These are phyloP conservation scores for Thelonectria olida DNA, from an alignment of 2,329 filamentous ascomycete species.

Conservation along the genomic window DNA sequence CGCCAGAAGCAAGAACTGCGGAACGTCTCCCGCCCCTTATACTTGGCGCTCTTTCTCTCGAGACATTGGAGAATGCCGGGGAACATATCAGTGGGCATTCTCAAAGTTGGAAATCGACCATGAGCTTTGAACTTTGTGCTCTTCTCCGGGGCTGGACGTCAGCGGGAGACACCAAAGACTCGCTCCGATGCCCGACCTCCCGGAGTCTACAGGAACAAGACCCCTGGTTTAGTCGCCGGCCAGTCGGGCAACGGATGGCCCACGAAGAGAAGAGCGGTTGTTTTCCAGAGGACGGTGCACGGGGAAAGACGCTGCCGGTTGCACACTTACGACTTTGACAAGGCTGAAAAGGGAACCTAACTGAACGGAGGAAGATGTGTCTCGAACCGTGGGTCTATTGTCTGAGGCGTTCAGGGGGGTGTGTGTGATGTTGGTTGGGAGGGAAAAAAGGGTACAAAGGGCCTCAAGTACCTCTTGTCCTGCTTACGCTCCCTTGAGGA, in stretches of 20 bases:
- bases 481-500: constrained; percentile 3
- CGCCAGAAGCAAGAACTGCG: not conserved
- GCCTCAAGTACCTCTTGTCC: constrained; percentile 29
- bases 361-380: not conserved
- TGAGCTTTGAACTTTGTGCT: too few species aligned
- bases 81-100: too few species aligned
- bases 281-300: constrained; percentile 7
- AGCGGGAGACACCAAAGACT: too few species aligned
- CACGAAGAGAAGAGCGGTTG: not conserved
- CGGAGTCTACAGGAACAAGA: constrained; percentile 1
- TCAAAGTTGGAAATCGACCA: too few species aligned
- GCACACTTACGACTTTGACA: not conserved
- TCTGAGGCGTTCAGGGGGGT: not conserved
- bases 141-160: too few species aligned
- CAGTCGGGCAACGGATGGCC: constrained; percentile 1
- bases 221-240: constrained; percentile 3
- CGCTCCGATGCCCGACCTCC: too few species aligned
- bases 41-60: not conserved
- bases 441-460: constrained; percentile 11
- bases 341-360: not conserved
- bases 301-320: too few species aligned
- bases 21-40: not conserved
- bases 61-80: too few species aligned
- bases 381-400: constrained; percentile 25
- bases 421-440: not conserved